Evolutionary conservation across 2,329 filamentous ascomycete species (phyloP).

Genomic region (Phialophora tarda): DNA sequence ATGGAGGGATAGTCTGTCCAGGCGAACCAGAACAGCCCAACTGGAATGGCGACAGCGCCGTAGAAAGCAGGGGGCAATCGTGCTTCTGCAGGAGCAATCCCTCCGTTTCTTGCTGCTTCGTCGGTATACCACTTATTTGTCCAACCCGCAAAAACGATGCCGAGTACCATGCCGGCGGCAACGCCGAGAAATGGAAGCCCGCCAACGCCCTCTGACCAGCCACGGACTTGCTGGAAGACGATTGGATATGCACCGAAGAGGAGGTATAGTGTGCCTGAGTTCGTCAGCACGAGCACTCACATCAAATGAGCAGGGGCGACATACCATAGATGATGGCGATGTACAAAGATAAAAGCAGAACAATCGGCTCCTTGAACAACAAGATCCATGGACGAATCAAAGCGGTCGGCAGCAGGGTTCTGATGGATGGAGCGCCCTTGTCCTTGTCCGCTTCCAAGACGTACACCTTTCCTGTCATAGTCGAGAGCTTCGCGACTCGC

Average conservation of each 20-base stretch:
- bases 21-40: constrained; percentile 71
- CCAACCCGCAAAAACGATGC: constrained; percentile 61
- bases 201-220: constrained; percentile 65
- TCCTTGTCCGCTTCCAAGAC: constrained; percentile 58
- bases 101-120: constrained; percentile 54
- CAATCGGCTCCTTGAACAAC: constrained; percentile 72
- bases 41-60: constrained; percentile 66
- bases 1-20: constrained; percentile 66
- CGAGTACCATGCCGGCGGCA: constrained; percentile 67
- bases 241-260: constrained; percentile 68
- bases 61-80: constrained; percentile 67
- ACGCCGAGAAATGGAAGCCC: constrained; percentile 73
- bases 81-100: constrained; percentile 69
- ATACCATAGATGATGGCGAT: constrained; percentile 60
- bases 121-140: constrained; percentile 62
- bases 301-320: constrained; percentile 53
- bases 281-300: constrained; percentile 66
- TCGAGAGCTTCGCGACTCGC: constrained; percentile 58
- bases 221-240: constrained; percentile 66
- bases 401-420: constrained; percentile 60
- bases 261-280: constrained; percentile 63
- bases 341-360: constrained; percentile 66
- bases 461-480: constrained; percentile 62
- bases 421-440: constrained; percentile 52
- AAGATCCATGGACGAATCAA: constrained; percentile 72